A percentile compares a stretch with the other conserved stretches of the same genome.
These are phyloP conservation scores for Trichoderma oligosporum DNA, from an alignment of 2,329 filamentous ascomycete species.

Conservation along the genomic window DNA sequence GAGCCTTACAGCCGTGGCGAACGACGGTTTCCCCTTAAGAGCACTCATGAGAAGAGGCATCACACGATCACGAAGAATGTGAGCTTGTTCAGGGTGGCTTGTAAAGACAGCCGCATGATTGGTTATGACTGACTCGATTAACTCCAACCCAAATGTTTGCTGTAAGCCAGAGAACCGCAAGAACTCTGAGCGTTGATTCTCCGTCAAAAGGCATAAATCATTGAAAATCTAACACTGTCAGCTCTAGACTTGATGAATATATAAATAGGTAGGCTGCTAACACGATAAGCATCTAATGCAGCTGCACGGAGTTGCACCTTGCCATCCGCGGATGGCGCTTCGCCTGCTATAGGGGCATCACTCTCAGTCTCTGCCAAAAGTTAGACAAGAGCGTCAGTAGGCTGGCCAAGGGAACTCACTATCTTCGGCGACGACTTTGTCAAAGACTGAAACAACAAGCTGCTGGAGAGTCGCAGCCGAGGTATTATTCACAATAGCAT, in stretches of 20 bases:
- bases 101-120: constrained; percentile 81
- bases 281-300: constrained; percentile 79
- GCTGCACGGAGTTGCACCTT: constrained; percentile 66
- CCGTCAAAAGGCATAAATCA: constrained; percentile 83
- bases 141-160: constrained; percentile 79
- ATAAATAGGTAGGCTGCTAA: constrained; percentile 33
- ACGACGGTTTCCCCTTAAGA: constrained; percentile 72
- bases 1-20: constrained; percentile 76
- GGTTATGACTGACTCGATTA: constrained; percentile 85
- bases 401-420: constrained; percentile 45
- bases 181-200: constrained; percentile 78
- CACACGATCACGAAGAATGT: constrained; percentile 70
- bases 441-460: constrained; percentile 86
- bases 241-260: not conserved
- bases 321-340: constrained; percentile 64
- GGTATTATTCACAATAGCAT: constrained; percentile 89
- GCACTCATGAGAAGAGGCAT: constrained; percentile 80
- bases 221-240: constrained; percentile 64
- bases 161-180: constrained; percentile 74
- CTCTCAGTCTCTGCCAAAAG: constrained; percentile 37
- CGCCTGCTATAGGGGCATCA: constrained; percentile 57
- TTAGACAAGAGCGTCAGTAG: not conserved
- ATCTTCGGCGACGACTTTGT: constrained; percentile 82
- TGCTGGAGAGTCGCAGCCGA: constrained; percentile 96
- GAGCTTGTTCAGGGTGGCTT: constrained; percentile 72